A percentile compares a stretch with the other conserved stretches of the same genome.
Conservation (phyloP, 805 yeast species). For the Yarrowia sp. region DNA sequence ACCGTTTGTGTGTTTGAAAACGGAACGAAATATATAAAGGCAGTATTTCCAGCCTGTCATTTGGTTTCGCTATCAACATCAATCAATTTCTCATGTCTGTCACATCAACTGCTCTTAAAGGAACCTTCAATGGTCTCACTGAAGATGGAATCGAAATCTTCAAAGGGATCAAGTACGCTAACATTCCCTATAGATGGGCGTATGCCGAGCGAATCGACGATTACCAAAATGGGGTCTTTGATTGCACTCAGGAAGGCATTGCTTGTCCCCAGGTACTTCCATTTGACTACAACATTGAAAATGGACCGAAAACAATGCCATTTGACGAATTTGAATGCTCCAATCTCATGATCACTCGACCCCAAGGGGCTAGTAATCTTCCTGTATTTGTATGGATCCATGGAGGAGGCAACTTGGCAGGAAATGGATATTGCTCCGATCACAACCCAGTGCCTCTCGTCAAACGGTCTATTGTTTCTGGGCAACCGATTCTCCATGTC, state of each 20-base stretch:
- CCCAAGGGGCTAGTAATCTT: neutral
- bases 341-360: slow-evolving; percentile 8
- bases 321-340: slow-evolving; percentile 1
- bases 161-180: neutral
- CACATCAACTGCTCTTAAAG: neutral
- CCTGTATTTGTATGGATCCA: slow-evolving; percentile 11
- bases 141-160: neutral
- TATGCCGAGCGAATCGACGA: slow-evolving; percentile 7
- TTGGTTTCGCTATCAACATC: neutral
- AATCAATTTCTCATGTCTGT: neutral
- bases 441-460: neutral
- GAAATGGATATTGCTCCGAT: neutral
- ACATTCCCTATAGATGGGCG: slow-evolving; percentile 2
- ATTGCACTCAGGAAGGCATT: slow-evolving; percentile 2
- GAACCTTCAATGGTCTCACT: neutral
- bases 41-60: neutral
- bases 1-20: neutral
- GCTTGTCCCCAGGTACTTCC: neutral
- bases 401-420: slow-evolving; percentile 1
- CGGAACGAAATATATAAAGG: neutral
- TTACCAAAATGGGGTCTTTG: neutral
- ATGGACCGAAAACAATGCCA: neutral
- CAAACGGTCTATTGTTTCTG: neutral
- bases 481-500: neutral
- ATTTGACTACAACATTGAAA: neutral